phyloP scores from a whole-genome alignment of 2,329 filamentous ascomycete species.

The Exophiala lecanii-corni region DNA sequence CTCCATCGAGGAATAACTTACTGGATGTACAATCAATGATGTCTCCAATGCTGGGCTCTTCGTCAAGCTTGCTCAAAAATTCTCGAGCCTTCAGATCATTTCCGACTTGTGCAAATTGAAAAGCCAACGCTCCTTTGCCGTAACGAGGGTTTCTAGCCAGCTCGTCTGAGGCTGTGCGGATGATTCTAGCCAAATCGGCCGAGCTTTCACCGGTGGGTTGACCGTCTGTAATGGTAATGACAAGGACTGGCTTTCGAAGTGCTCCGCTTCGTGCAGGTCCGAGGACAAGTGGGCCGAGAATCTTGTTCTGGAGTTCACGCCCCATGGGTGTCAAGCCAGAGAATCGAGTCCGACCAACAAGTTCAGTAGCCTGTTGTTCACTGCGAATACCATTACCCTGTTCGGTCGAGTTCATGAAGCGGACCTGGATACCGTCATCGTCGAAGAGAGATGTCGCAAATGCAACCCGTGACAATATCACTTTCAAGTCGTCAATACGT shows the following conservation, averaged over 20 bases:
- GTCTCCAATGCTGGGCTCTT: constrained; percentile 56
- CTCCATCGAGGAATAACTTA: constrained; percentile 38
- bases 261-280: constrained; percentile 48
- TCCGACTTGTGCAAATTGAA: constrained; percentile 66
- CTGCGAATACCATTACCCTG: constrained; percentile 52
- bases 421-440: constrained; percentile 61
- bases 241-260: constrained; percentile 59
- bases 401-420: constrained; percentile 63
- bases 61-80: constrained; percentile 61
- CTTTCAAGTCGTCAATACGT: constrained; percentile 61
- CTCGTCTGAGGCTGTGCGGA: constrained; percentile 51
- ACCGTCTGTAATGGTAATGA: constrained; percentile 63
- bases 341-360: constrained; percentile 58
- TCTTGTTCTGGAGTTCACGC: constrained; percentile 57
- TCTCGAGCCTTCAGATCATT: constrained; percentile 61
- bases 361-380: constrained; percentile 54
- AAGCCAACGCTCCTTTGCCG: constrained; percentile 56
- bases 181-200: constrained; percentile 53
- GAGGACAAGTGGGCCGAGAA: constrained; percentile 58
- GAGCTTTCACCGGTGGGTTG: constrained; percentile 60
- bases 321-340: constrained; percentile 64
- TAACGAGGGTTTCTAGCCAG: constrained; percentile 47
- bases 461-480: constrained; percentile 60
- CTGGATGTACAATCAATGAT: constrained; percentile 66
- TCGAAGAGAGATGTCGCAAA: constrained; percentile 66